Base-by-base conservation (phyloP, 768 basidiomycete species). In the Suillus plorans region DNA sequence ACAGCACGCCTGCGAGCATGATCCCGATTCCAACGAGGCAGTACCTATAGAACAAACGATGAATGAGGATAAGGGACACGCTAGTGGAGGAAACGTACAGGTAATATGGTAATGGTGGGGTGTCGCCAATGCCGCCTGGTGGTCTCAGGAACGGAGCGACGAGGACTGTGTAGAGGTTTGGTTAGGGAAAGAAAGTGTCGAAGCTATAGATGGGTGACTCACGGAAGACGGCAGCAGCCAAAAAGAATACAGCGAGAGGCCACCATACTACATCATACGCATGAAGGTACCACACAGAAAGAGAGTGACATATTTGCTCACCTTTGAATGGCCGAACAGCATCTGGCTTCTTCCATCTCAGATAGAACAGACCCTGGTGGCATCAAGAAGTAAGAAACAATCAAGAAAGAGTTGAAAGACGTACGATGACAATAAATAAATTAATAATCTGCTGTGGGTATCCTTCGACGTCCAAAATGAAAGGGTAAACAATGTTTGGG, bases 71-170 rank as follows among this genome's bases (percentile, higher is more conserved):
- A 16, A 50, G 3, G 13, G 14, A 44, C 4, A 20, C 36, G 5
- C n/a, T 18, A 9, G 16, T 25, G 9, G 5, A 12, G 56, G 5
- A 13, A 22, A 65, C 68, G 13, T 64, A 82, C 80, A 86, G 68
- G 70, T 86, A 87, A 64, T 87, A 87, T 3, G 86, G 85, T 42
- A 88, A 69, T 13, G 87, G 84, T 13, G 85, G 85, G 0, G 86
- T 86, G 67, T 88, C 86, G 14, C 86, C 87, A 0, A 84, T 79
- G 20, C 80, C 78, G 66, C 84, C 84, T 0, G 84, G 77, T 4
- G 87, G 87, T 28, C 68, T 80, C 5, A 88, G 59, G 77, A 86
- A 88, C 0, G 87, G 87, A 1, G 82, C 81, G 12, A 87, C 69
- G 5, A 88, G 76, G 9, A 89, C 86, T 83, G n/a, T 31, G 42